Evolutionary conservation across 1,284 basidiomycete species (phyloP), one percentile per base, ranked within the genome.

Genomic region (Cryptococcus amylolentus): DNA sequence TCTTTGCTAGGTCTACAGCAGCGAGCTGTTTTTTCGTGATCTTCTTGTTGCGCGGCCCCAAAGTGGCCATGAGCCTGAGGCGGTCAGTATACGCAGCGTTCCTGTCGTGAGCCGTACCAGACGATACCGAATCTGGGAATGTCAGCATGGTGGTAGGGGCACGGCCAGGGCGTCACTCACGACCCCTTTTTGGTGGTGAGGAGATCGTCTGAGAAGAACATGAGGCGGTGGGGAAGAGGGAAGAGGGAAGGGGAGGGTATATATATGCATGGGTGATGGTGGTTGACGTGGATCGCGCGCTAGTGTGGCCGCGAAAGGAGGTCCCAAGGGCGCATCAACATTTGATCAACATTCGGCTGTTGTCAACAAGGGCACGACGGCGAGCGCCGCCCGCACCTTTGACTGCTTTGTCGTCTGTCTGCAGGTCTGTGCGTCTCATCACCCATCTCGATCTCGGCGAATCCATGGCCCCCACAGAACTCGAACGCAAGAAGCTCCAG

Each of bases 21-120:
- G 88, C 79, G 26, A 93, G 86, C 52, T 87, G 88, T 61, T 86
- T 85, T 70, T 84, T 86, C 9, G 88, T 86, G 7, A 93, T 79
- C 67, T 87, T 90, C n/a, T 84, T 83, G 14, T 88, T 88, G 75
- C 87, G 87, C 5, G 89, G 86, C 31, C 90, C 91, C 18, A 93
- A 80, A 1, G 90, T 93, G 4, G 90, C 90, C 37, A 89, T 89
- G 47, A 93, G 84, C 90, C 90, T 93, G 59, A 3, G 16, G n/a
- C 13, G 37, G 20, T 42, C 13, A 49, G 39, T 3, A 35, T 6
- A 35, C 31, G 31, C 41, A 23, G 23, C 51, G 28, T 28, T 16
- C 28, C 46, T 40, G 23, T 28, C 27, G 26, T 45, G 26, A 39
- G 40, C 58, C 67, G 40, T 46, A 72, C 74, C 74, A 76, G 42